Evolutionary conservation across 352 stramenopile species (phyloP), one percentile per base, ranked within the genome.

Genomic region (Phytophthora pseudosyringae): DNA sequence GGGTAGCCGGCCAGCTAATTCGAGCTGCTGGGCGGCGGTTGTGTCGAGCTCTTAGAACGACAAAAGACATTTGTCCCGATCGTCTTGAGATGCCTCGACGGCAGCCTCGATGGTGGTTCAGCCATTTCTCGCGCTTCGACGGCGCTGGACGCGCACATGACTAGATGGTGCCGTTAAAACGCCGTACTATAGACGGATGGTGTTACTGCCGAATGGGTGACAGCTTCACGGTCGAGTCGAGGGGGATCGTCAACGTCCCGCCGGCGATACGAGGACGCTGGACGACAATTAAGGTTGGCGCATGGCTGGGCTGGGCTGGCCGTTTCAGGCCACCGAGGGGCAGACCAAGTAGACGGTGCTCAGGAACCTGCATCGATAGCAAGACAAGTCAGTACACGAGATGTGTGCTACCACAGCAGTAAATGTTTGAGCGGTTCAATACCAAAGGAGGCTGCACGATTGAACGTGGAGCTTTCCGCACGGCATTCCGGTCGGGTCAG

Each of bases 401-500:
- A 21, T 21, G 21, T 21, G 2, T 21, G 1, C 21, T 21, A 2
- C 21, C 21, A 21, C 21, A 21, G 21, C 21, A 2, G 21, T 21
- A 21, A 21, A 21, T 1, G 21, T 2, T 21, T 2, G 4, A 38
- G 25, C 3, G 10, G 13, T 15, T 31, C 4, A 3, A 35, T 50
- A 67, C 64, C 64, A 71, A 32, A 71, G 4, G 28, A 67, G 31
- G n/a, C 15, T 64, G n/a, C 43, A 68, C 21, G 51, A 57, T 58
- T 63, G 51, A n/a, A 64, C 32, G n/a, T 55, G 18, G 28, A 69
- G 28, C 47, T 69, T 52, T 8, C 52, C 44, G 43, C 36, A 69
- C 44, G 43, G 36, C 60, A 69, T 69, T n/a, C 21, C 31, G n/a
- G 21, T 33, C 21, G 13, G 52, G 47, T 6, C 26, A 28, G 44